Conservation (phyloP, 129 eudicot genomes). For the Centrapalus pauciflorus region DNA sequence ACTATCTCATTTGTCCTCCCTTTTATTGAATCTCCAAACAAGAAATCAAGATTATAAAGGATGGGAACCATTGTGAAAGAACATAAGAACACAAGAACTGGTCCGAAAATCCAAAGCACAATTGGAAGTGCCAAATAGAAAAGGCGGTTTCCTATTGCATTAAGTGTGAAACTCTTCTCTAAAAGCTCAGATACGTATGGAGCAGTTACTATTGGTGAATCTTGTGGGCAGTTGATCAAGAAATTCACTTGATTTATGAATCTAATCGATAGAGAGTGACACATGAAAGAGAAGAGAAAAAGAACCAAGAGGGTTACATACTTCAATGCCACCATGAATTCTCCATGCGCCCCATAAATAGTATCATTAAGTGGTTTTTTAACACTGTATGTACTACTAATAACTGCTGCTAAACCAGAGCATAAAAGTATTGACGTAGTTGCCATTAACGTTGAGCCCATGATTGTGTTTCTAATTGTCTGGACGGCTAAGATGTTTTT, state of each 20-base stretch:
- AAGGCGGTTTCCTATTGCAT: slow-evolving; percentile 64
- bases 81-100: slow-evolving; percentile 67
- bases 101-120: slow-evolving; percentile 91
- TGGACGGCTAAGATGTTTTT: slow-evolving; percentile 82
- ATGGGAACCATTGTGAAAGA: slow-evolving; percentile 50
- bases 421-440: slow-evolving; percentile 81
- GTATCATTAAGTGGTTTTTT: slow-evolving; percentile 74
- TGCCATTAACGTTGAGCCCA: slow-evolving; percentile 93
- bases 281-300: slow-evolving; percentile 74
- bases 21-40: slow-evolving; percentile 27
- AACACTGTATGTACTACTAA: slow-evolving; percentile 88
- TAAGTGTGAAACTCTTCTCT: slow-evolving; percentile 65
- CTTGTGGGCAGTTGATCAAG: slow-evolving; percentile 79
- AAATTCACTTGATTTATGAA: slow-evolving; percentile 80
- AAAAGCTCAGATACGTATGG: slow-evolving; percentile 59
- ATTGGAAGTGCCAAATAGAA: slow-evolving; percentile 64
- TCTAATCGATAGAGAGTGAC: slow-evolving; percentile 72
- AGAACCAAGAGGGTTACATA: slow-evolving; percentile 61
- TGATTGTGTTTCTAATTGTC: slow-evolving; percentile 73
- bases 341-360: slow-evolving; percentile 86
- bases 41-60: slow-evolving; percentile 72
- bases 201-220: slow-evolving; percentile 34
- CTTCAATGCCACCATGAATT: slow-evolving; percentile 79
- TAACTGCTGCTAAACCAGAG: slow-evolving; percentile 71
- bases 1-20: slow-evolving; percentile 16